Evolutionary conservation across 2,329 filamentous ascomycete genomes (phyloP), one percentile per base, ranked within the genome.

Genomic region (Juglanconis sp.): DNA sequence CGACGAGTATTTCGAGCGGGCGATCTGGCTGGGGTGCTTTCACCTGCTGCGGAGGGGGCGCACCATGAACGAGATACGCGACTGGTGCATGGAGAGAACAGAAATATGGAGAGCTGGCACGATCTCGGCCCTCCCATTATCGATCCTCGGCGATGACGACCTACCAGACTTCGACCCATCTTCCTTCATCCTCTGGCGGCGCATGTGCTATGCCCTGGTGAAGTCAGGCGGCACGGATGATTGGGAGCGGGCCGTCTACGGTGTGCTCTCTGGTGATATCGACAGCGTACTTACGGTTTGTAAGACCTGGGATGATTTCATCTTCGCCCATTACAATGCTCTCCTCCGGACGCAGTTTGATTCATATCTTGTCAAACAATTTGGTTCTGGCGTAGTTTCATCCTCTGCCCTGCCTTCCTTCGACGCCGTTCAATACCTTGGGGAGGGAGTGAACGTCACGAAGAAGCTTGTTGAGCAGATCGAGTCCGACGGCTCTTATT

Each of bases 21-120:
- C 92, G 3, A 90, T 96, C 51, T 98, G 95, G 93, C 82, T 93
- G 63, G 89, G 91, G n/a, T 95, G 91, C 74, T 98, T 92, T 78
- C 92, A 96, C 72, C 90, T 96, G 79, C 80, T 99, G 56, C 87
- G 94, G 53, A 87, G 92, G 50, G 95, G 95, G n/a, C 87, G 86
- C 65, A 86, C 81, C 63, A 85, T 90, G 76, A 76, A 83, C 8
- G 84, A 89, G 42, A 90, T 98, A 64, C 85, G 87, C 57, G 89
- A 93, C 53, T 97, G 92, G 91, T 96, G 92, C 68, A 79, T 88
- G 51, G 90, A 94, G 68, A 85, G 90, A 61, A 91, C 91, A 9
- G 93, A 98, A 75, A 85, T 88, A 63, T 99, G 94, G 94, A 87
- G 94, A 63, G 92, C 92, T 47, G 83, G 94, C 40, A 90, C 89